Evolutionary conservation across 352 stramenopile genomes (phyloP).

Genomic region (Phytophthora sansomeana): DNA sequence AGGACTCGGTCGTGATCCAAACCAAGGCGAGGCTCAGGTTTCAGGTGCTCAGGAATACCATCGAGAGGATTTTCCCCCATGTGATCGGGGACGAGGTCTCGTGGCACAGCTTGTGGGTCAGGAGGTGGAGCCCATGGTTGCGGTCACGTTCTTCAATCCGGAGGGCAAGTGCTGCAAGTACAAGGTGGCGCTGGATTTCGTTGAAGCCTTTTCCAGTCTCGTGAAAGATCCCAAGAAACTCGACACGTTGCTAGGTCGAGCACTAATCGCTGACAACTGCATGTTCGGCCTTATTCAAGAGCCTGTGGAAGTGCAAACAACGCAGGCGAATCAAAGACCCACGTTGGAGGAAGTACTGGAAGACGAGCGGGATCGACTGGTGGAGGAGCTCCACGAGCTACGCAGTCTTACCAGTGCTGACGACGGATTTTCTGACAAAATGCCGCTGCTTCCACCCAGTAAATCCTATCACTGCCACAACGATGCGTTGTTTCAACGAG

Average conservation of each 20-base stretch:
- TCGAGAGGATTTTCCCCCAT: conserved; percentile 56
- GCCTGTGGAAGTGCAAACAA: not conserved
- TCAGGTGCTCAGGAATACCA: conserved; percentile 58
- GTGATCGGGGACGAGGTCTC: conserved; percentile 48
- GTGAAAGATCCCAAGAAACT: conserved; percentile 43
- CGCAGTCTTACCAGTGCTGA: not conserved
- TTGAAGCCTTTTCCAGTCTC: conserved; percentile 42
- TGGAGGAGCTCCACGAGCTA: conserved; percentile 1
- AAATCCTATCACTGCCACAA: not conserved
- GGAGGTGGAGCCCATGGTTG: conserved; percentile 34
- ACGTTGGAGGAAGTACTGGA: not conserved
- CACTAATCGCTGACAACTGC: conserved; percentile 49
- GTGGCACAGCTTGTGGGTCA: conserved; percentile 51
- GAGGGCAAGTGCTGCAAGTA: conserved; percentile 39
- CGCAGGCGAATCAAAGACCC: not conserved
- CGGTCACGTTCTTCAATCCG: conserved; percentile 48
- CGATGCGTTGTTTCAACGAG: not conserved
- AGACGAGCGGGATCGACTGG: not conserved
- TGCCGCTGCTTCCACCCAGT: too few relatives aligned
- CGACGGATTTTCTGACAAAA: not conserved
- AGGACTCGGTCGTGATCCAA: conserved; percentile 47
- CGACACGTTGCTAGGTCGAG: conserved; percentile 38
- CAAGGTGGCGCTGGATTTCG: conserved; percentile 46
- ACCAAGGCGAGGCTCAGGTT: conserved; percentile 43
- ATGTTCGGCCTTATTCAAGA: conserved; percentile 30